Conservation (phyloP, 139 green algal genomes). For the Picochlorum sp. region DNA sequence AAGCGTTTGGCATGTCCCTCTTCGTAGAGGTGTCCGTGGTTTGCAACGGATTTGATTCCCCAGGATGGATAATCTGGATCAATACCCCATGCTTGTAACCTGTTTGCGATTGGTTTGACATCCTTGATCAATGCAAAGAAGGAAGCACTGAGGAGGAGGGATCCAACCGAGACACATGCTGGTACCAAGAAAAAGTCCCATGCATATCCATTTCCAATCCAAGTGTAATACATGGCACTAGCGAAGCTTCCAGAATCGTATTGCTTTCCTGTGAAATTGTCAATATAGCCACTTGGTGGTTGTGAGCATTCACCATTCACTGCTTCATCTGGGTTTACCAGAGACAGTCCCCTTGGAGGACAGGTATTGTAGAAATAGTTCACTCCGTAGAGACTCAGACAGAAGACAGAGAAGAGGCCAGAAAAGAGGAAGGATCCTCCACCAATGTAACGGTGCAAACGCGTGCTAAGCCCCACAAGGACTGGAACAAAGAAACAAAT, state of each 20-base stretch:
- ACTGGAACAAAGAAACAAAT: slow-evolving; percentile 55
- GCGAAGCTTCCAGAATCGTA: background rate
- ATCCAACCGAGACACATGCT: slow-evolving; percentile 19
- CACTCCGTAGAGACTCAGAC: slow-evolving; percentile 17
- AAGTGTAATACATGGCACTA: slow-evolving; percentile 25
- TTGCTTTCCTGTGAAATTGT: background rate
- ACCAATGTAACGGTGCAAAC: slow-evolving; percentile 15
- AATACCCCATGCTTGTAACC: background rate
- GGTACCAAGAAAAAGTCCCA: slow-evolving; percentile 31
- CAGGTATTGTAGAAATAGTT: slow-evolving; percentile 11
- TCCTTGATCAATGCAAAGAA: slow-evolving; percentile 3
- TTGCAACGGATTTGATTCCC: slow-evolving; percentile 21
- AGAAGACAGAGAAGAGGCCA: slow-evolving; percentile 16
- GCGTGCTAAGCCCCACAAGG: slow-evolving; percentile 28
- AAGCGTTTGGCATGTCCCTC: background rate
- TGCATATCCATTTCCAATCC: slow-evolving; percentile 31
- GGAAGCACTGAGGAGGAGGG: slow-evolving; percentile 14
- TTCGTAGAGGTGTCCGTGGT: slow-evolving; percentile 17
- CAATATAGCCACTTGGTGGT: background rate
- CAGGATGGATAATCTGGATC: background rate
- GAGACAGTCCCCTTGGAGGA: too few species aligned
- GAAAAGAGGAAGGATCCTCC: slow-evolving; percentile 27
- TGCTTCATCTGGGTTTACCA: too few species aligned
- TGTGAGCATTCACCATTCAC: too few species aligned
- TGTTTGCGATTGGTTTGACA: background rate